phyloP scores from a whole-genome alignment of 2,329 filamentous ascomycete genomes.

The Aspergillus candidus region DNA sequence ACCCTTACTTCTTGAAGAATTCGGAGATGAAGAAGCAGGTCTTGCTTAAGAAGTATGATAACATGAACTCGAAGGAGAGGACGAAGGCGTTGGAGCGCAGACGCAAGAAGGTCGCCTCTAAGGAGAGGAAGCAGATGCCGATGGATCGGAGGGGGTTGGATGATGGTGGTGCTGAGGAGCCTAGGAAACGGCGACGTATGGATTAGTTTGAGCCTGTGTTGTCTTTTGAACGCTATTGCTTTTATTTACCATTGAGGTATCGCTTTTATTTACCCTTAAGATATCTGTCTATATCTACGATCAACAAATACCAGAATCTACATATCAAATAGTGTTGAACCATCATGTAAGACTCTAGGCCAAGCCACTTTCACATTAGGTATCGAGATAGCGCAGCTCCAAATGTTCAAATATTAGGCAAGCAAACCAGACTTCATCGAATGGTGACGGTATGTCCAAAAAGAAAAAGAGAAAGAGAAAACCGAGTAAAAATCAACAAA shows the following conservation, averaged over 20 bases:
- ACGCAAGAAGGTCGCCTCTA: conserved; percentile 80
- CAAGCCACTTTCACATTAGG: not conserved
- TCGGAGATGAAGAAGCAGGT: conserved; percentile 84
- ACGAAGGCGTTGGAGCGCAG: conserved; percentile 79
- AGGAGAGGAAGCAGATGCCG: conserved; percentile 75
- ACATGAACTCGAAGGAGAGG: conserved; percentile 78
- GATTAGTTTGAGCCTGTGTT: conserved; percentile 8
- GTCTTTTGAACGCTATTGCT: not conserved
- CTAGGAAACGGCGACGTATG: conserved; percentile 25
- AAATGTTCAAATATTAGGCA: not conserved
- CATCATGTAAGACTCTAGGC: no score
- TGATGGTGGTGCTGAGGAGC: conserved; percentile 15
- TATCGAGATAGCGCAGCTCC: not conserved
- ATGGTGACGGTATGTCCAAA: conserved; percentile 10
- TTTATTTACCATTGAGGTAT: not conserved
- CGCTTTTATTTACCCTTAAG: not conserved
- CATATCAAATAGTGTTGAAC: no score
- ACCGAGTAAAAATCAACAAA: not conserved
- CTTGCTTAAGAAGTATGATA: conserved; percentile 69
- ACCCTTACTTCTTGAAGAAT: conserved; percentile 88
- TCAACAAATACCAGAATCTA: no score
- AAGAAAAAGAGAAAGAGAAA: conserved; percentile 1
- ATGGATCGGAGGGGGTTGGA: conserved; percentile 44
- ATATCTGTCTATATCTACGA: no score
- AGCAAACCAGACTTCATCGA: conserved; percentile 8